Evolutionary conservation across 2,329 filamentous ascomycete species (phyloP).

Genomic region (Aspergillus awamori): DNA sequence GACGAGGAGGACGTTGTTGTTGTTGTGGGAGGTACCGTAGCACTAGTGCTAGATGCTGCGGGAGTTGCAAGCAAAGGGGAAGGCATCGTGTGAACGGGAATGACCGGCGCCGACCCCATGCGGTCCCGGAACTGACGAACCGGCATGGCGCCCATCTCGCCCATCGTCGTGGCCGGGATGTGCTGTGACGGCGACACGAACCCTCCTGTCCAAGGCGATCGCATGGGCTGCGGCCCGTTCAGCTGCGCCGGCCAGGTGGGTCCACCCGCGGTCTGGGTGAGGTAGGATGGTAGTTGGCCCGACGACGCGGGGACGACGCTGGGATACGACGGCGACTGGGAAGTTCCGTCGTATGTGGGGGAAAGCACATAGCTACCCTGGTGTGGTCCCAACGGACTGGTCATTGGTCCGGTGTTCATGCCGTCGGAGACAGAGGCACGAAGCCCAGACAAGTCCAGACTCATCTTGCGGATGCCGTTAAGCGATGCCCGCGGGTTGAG

Average conservation of each 20-base stretch:
- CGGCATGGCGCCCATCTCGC: constrained; percentile 21
- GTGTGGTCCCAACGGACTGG: constrained; percentile 30
- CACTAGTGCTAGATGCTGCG: constrained; percentile 12
- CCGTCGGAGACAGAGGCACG: constrained; percentile 32
- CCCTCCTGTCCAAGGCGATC: constrained; percentile 25
- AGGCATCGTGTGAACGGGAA: constrained; percentile 29
- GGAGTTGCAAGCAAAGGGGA: constrained; percentile 6
- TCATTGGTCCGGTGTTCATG: constrained; percentile 26
- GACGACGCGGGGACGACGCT: constrained; percentile 22
- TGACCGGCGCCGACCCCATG: constrained; percentile 37
- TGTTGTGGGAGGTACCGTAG: constrained; percentile 17
- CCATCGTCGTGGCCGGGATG: constrained; percentile 19
- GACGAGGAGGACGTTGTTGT: no score
- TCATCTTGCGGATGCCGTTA: constrained; percentile 39
- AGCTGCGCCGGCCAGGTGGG: constrained; percentile 18
- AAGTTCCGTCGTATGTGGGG: constrained; percentile 28
- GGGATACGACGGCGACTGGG: constrained; percentile 29
- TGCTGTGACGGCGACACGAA: constrained; percentile 29
- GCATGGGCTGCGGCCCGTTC: constrained; percentile 13
- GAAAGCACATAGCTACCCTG: constrained; percentile 30
- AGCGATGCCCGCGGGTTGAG: constrained; percentile 31
- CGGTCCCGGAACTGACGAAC: constrained; percentile 37
- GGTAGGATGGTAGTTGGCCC: constrained; percentile 33
- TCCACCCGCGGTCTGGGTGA: constrained; percentile 20
- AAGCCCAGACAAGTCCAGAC: constrained; percentile 36